Percentiles rank a stretch among this genome's conserved stretches.
Evolutionary conservation across 106 monocot species (phyloP).

Genomic region (Alisma plantagoaquatica): DNA sequence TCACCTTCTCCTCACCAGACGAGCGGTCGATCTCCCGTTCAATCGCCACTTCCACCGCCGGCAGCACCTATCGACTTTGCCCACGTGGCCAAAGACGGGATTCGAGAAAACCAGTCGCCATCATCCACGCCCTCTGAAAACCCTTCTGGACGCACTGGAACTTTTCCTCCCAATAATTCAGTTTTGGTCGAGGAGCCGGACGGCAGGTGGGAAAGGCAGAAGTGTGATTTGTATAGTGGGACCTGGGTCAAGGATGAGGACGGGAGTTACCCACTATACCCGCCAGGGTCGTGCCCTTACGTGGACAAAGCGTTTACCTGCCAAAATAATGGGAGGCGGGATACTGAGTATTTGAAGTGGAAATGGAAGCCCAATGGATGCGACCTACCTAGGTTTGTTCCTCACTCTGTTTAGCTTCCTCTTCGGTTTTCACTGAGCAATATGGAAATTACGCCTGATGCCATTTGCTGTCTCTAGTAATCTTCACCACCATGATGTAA

Average conservation of each 20-base stretch:
- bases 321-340: constrained; percentile 58
- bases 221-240: constrained; percentile 53
- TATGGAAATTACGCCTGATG: not conserved
- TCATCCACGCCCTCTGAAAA: not conserved
- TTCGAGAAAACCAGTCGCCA: not conserved
- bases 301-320: constrained; percentile 71
- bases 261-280: constrained; percentile 38
- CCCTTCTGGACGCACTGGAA: not conserved
- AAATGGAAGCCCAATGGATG: constrained; percentile 63
- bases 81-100: not conserved
- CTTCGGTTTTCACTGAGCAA: too few relatives aligned
- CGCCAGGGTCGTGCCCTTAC: constrained; percentile 58
- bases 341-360: constrained; percentile 51
- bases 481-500: too few relatives aligned
- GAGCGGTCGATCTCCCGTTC: not conserved
- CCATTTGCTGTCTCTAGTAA: not conserved
- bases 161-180: not conserved
- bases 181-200: not conserved
- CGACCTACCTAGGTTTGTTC: constrained; percentile 56
- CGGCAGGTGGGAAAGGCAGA: not conserved
- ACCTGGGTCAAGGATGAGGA: constrained; percentile 58
- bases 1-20: not conserved
- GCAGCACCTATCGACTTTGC: not conserved
- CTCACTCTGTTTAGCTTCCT: too few relatives aligned
- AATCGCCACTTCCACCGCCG: not conserved